Percentiles rank a stretch among this genome's conserved stretches.
Conservation (phyloP, 1,284 basidiomycete genomes). For the Microbotryum lychnidis-dioicae region DNA sequence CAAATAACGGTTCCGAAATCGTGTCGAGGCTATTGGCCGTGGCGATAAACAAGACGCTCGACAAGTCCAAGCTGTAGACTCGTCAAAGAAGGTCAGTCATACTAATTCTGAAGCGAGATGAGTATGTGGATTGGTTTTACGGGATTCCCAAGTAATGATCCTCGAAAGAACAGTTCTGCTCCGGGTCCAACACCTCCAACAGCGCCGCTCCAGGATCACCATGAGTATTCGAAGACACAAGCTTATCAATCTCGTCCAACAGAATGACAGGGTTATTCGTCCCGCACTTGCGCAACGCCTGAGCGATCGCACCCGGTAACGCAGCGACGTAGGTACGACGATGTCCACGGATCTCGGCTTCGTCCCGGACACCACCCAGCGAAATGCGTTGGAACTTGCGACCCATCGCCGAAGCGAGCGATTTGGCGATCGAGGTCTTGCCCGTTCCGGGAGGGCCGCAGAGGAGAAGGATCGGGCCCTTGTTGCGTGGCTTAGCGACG, state of each 20-base stretch:
- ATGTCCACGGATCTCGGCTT: constrained; percentile 43
- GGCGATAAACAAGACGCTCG: constrained; percentile 43
- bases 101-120: constrained; percentile 12
- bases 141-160: constrained; percentile 42
- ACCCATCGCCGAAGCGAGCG: constrained; percentile 57
- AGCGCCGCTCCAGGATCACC: constrained; percentile 44
- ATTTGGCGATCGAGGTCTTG: constrained; percentile 64
- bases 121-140: constrained; percentile 36
- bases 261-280: constrained; percentile 43
- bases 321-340: constrained; percentile 37
- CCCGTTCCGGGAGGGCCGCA: constrained; percentile 76
- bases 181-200: constrained; percentile 43
- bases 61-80: constrained; percentile 27
- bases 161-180: constrained; percentile 43
- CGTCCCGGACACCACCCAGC: constrained; percentile 44
- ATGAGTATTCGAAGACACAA: constrained; percentile 40
- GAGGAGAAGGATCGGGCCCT: constrained; percentile 73
- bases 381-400: constrained; percentile 49
- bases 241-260: constrained; percentile 45
- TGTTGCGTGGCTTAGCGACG: constrained; percentile 36
- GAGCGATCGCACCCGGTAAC: constrained; percentile 57
- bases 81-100: background rate
- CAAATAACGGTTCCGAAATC: constrained; percentile 42
- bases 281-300: constrained; percentile 39
- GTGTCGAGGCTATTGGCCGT: constrained; percentile 45